These are phyloP conservation scores for Exophiala sideris DNA, from an alignment of 2,329 filamentous ascomycete genomes.

Conservation along the genomic window DNA sequence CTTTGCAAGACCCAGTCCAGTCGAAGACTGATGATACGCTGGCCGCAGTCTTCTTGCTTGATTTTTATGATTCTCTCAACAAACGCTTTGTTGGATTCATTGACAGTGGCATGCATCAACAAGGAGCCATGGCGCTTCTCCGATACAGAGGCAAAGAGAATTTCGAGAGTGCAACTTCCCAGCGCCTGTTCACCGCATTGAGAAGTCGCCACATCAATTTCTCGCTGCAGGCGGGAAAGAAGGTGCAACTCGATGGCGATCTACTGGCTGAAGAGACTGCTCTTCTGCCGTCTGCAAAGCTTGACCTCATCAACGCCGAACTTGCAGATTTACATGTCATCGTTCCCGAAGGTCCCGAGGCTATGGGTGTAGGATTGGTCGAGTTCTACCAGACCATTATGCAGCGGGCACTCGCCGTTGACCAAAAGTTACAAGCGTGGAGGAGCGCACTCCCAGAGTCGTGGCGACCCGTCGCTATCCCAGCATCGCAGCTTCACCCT, in stretches of 20 bases:
- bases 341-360: conserved; percentile 5
- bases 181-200: conserved; percentile 15
- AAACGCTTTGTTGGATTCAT: conserved; percentile 17
- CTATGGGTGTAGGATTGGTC: neutral
- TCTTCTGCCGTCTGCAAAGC: conserved; percentile 14
- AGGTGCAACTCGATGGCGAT: conserved; percentile 6
- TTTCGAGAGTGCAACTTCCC: conserved; percentile 16
- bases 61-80: conserved; percentile 23
- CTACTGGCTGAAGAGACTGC: conserved; percentile 10
- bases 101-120: conserved; percentile 19
- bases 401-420: conserved; percentile 5
- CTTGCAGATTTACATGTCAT: conserved; percentile 13
- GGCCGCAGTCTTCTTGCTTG: conserved; percentile 22
- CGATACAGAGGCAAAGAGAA: conserved; percentile 13
- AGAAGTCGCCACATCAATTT: conserved; percentile 21
- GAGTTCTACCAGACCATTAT: conserved; percentile 16
- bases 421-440: conserved; percentile 17
- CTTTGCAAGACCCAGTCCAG: conserved; percentile 11
- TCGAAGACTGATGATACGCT: conserved; percentile 17
- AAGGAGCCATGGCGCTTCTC: conserved; percentile 20
- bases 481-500: conserved; percentile 18
- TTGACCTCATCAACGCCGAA: conserved; percentile 19
- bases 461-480: conserved; percentile 16
- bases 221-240: conserved; percentile 8
- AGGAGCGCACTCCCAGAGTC: conserved; percentile 12